Evolutionary conservation across 768 basidiomycete genomes (phyloP).

Genomic region (Dictyophora rubrovolvata): DNA sequence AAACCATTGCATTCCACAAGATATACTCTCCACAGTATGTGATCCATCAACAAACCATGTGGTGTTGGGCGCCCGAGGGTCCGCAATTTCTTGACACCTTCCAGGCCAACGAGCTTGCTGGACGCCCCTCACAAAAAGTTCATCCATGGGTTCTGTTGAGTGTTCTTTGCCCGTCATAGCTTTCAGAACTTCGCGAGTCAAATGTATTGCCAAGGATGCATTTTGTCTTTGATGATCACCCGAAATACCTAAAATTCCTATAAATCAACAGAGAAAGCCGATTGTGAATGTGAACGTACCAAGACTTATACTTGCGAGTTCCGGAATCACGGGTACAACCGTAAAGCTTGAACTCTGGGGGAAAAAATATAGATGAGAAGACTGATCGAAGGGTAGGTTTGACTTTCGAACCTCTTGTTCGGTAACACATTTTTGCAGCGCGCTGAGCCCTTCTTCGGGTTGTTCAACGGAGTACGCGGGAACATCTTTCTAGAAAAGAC

Average conservation of each 20-base stretch:
- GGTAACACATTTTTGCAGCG: slow-evolving; percentile 56
- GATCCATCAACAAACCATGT: slow-evolving; percentile 96
- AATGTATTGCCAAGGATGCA: slow-evolving; percentile 71
- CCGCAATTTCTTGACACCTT: slow-evolving; percentile 76
- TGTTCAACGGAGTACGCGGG: slow-evolving; percentile 83
- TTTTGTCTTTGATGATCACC: slow-evolving; percentile 84
- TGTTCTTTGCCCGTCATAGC: slow-evolving; percentile 14
- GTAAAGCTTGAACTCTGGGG: slow-evolving; percentile 57
- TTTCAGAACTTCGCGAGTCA: slow-evolving; percentile 57
- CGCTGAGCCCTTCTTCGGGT: slow-evolving; percentile 52
- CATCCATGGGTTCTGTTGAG: slow-evolving; percentile 29
- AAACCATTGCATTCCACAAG: slow-evolving; percentile 86
- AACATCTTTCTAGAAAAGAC: slow-evolving; percentile 47
- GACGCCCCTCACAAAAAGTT: slow-evolving; percentile 51
- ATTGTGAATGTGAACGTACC: slow-evolving; percentile 30
- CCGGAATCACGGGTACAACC: slow-evolving; percentile 44
- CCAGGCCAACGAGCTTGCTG: slow-evolving; percentile 81
- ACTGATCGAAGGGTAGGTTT: background rate
- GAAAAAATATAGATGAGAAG: background rate
- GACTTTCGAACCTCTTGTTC: slow-evolving; percentile 46
- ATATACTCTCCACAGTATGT: slow-evolving; percentile 85
- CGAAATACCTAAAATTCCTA: slow-evolving; percentile 53
- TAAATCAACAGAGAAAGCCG: background rate
- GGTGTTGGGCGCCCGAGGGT: slow-evolving; percentile 38
- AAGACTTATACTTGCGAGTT: slow-evolving; percentile 45